Percentiles rank a stretch among this genome's conserved stretches.
Conservation (phyloP, 1,284 basidiomycete genomes). For the Cutaneotrichosporon daszewskae region DNA sequence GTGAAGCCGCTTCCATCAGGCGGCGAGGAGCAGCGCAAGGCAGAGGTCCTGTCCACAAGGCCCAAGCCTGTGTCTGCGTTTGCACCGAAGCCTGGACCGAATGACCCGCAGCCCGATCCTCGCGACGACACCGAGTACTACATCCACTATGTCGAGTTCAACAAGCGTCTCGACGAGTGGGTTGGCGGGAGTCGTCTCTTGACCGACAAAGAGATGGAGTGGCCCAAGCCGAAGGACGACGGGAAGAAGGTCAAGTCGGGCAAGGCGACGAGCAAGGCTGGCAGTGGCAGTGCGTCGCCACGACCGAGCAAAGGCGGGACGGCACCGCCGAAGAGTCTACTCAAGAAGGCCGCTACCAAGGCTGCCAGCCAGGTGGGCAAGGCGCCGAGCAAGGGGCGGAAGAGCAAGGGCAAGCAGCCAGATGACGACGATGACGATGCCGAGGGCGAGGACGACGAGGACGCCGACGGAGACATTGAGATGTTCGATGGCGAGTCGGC, state of each 20-base stretch:
- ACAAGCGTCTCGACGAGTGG: constrained; percentile 99
- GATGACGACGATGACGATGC: constrained; percentile 48
- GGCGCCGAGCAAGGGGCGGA: constrained; percentile 45
- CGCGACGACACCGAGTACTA: constrained; percentile 83
- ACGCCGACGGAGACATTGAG: constrained; percentile 55
- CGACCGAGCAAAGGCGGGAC: constrained; percentile 14
- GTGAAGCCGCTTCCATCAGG: constrained; percentile 68
- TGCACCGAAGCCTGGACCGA: constrained; percentile 57
- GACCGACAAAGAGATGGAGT: constrained; percentile 80
- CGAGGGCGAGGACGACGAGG: constrained; percentile 54
- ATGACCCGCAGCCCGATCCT: constrained; percentile 38
- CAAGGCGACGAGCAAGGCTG: constrained; percentile 42
- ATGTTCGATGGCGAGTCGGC: constrained; percentile 47
- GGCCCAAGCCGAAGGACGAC: constrained; percentile 58
- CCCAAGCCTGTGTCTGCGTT: constrained; percentile 60
- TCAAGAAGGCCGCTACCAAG: constrained; percentile 72
- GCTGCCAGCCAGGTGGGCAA: constrained; percentile 48
- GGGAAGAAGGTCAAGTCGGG: constrained; percentile 43
- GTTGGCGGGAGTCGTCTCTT: constrained; percentile 83
- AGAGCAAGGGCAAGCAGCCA: constrained; percentile 30
- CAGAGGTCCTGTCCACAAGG: constrained; percentile 87
- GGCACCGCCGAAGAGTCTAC: constrained; percentile 49
- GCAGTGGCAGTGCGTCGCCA: constrained; percentile 19
- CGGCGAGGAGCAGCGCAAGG: constrained; percentile 75
- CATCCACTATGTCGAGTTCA: constrained; percentile 95